Conservation (phyloP, 768 basidiomycete species). For the Candolleomyces aberdarensis region DNA sequence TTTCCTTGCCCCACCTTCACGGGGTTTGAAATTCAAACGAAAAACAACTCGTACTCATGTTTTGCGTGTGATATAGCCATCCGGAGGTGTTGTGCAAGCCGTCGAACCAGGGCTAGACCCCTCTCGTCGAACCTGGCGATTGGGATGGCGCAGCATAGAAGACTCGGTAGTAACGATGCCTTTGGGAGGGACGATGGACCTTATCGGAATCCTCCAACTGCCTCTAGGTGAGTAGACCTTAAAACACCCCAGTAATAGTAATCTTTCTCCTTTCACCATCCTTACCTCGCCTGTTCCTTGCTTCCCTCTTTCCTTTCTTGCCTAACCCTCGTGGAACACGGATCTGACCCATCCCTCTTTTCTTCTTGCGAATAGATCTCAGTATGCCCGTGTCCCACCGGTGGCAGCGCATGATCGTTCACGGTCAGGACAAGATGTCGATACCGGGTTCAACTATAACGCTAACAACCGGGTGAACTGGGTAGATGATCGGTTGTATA, state of each 20-base stretch:
- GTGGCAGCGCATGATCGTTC: constrained; percentile 22
- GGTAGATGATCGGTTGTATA: constrained; percentile 46
- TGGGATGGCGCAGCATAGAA: not conserved
- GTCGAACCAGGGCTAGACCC: not conserved
- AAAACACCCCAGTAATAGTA: not conserved
- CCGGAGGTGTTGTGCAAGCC: constrained; percentile 30
- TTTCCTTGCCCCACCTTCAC: constrained; percentile 5
- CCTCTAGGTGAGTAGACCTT: constrained; percentile 22
- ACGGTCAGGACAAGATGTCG: constrained; percentile 19
- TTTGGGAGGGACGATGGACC: not conserved
- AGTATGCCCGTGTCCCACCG: constrained; percentile 28
- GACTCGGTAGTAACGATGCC: constrained; percentile 12
- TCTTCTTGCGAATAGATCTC: constrained; percentile 18
- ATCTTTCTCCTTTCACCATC: constrained; percentile 4
- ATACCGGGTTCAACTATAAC: constrained; percentile 24
- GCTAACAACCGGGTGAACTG: constrained; percentile 32
- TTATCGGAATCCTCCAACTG: constrained; percentile 11
- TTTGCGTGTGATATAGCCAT: constrained; percentile 23
- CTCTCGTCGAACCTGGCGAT: not conserved
- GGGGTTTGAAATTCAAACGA: constrained; percentile 4
- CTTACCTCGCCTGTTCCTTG: not conserved
- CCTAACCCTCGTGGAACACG: not conserved
- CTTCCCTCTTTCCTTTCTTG: not conserved
- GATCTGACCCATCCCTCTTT: constrained; percentile 1
- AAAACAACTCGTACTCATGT: constrained; percentile 1